Evolutionary conservation across 768 basidiomycete species (phyloP).

Genomic region (Lactarius deliciosus): DNA sequence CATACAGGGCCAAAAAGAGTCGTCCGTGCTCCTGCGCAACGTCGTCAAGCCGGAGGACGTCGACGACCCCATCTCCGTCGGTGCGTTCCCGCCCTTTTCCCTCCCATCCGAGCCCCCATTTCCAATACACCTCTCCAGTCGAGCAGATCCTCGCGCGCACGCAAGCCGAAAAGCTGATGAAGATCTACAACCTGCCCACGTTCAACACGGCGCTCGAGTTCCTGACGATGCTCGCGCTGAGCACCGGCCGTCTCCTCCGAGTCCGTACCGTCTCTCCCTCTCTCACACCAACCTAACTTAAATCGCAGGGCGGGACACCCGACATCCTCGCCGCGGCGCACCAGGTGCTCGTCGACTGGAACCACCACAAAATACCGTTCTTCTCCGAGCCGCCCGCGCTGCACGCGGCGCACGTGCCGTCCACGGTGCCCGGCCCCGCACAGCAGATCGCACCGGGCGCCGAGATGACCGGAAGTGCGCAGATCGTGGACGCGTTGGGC

Average conservation of each 20-base stretch:
- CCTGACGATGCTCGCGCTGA: constrained; percentile 85
- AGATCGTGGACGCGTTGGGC: constrained; percentile 68
- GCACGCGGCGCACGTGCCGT: constrained; percentile 75
- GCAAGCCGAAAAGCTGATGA: constrained; percentile 65
- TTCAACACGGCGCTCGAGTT: constrained; percentile 77
- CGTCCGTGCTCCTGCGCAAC: constrained; percentile 76
- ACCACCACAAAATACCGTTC: constrained; percentile 93
- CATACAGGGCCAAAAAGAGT: constrained; percentile 44
- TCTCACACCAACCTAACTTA: background rate
- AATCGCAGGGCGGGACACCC: constrained; percentile 78
- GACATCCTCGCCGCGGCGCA: constrained; percentile 82
- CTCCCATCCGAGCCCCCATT: background rate
- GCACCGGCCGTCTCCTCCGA: constrained; percentile 80
- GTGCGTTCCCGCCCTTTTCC: constrained; percentile 43
- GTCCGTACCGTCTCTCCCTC: constrained; percentile 40
- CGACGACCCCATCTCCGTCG: constrained; percentile 85
- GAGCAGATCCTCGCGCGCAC: constrained; percentile 84
- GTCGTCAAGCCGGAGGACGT: constrained; percentile 90
- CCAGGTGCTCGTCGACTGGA: constrained; percentile 88
- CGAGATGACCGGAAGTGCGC: constrained; percentile 77
- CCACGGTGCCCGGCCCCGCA: constrained; percentile 37
- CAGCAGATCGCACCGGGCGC: constrained; percentile 62
- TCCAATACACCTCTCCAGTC: constrained; percentile 46
- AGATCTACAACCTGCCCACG: constrained; percentile 81
- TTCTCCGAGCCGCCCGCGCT: constrained; percentile 74